Percentiles rank a stretch among this genome's conserved stretches.
Conservation (phyloP, 768 basidiomycete species). For the Clavulina sp. region DNA sequence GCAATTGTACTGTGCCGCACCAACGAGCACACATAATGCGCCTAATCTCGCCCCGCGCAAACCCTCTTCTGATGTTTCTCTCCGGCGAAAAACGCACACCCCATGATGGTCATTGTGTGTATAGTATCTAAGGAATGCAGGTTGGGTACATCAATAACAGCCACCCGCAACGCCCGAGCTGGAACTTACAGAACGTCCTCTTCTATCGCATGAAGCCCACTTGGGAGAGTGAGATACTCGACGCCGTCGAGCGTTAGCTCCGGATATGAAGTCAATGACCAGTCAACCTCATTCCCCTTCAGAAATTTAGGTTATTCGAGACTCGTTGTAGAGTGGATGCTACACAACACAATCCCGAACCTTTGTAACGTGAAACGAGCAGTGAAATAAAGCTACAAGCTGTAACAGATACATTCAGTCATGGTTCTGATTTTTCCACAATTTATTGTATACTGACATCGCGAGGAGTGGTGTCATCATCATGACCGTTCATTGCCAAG, state of each 20-base stretch:
- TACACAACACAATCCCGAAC: background rate
- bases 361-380: conserved; percentile 1
- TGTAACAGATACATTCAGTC: background rate
- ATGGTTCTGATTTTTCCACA: background rate
- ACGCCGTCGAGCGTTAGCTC: conserved; percentile 22
- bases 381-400: conserved; percentile 1
- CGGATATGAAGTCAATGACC: background rate
- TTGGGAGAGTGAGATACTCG: conserved; percentile 69
- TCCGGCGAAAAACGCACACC: conserved; percentile 55
- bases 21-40: conserved; percentile 58
- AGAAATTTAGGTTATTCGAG: background rate
- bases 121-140: conserved; percentile 37
- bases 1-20: conserved; percentile 18
- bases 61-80: conserved; percentile 45
- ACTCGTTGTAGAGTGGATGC: background rate
- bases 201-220: conserved; percentile 65
- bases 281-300: background rate
- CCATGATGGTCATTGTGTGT: conserved; percentile 51
- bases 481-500: too few species aligned
- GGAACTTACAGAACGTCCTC: conserved; percentile 60
- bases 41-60: conserved; percentile 68
- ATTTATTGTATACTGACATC: too few species aligned
- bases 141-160: conserved; percentile 2
- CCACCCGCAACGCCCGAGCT: background rate
- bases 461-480: too few species aligned